Evolutionary conservation across 371 early-diverging fungal genomes (phyloP).

Genomic region (Apophysomyces elegans): DNA sequence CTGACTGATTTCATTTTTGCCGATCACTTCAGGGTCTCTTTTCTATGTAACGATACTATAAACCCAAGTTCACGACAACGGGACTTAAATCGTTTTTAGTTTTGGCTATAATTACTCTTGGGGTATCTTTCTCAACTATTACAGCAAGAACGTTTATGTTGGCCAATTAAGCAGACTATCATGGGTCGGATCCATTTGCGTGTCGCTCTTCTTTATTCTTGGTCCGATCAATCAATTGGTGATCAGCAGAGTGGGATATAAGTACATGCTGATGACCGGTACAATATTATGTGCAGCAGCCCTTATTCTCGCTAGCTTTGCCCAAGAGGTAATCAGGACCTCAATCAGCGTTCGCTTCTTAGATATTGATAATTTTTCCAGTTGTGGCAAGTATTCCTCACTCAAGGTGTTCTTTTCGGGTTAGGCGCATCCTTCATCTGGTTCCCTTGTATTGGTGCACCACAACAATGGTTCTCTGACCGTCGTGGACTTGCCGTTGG

Average conservation of each 20-base stretch:
- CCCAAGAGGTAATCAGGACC: conserved; percentile 39
- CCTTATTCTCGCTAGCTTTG: conserved; percentile 65
- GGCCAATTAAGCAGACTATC: conserved; percentile 35
- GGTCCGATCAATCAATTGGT: conserved; percentile 50
- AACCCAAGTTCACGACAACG: neutral
- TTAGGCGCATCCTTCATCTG: conserved; percentile 70
- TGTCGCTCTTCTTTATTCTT: conserved; percentile 36
- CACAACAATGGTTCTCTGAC: conserved; percentile 73
- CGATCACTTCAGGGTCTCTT: conserved; percentile 23
- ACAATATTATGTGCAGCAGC: conserved; percentile 57
- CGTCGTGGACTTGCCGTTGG: conserved; percentile 76
- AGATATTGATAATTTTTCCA: neutral
- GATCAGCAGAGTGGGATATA: conserved; percentile 57
- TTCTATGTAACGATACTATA: conserved; percentile 21
- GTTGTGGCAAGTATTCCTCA: conserved; percentile 70
- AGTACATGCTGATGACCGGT: conserved; percentile 54
- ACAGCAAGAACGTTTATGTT: conserved; percentile 34
- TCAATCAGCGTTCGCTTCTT: neutral
- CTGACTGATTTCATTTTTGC: neutral
- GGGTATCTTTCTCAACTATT: conserved; percentile 40
- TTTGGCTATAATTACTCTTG: conserved; percentile 47
- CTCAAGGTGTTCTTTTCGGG: conserved; percentile 76
- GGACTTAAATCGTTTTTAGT: conserved; percentile 16
- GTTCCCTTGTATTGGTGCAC: conserved; percentile 69
- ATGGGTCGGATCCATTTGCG: conserved; percentile 51